phyloP scores from a whole-genome alignment of 129 eudicot species.

The Oenanthe sinensis region DNA sequence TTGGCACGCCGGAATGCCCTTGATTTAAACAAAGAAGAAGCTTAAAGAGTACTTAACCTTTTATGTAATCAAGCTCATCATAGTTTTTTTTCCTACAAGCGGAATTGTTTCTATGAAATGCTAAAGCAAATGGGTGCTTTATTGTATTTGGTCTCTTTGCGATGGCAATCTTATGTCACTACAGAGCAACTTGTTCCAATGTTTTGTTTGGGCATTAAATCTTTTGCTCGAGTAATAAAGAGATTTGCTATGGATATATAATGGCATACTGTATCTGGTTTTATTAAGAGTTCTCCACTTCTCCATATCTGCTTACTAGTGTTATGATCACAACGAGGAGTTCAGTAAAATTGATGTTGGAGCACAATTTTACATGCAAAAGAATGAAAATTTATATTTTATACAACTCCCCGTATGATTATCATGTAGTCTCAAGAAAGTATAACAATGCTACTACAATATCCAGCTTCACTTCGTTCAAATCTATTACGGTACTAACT shows the following conservation, averaged over 20 bases:
- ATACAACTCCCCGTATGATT: no score
- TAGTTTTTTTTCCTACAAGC: not conserved
- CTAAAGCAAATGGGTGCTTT: not conserved
- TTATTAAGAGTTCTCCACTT: not conserved
- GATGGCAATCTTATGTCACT: not conserved
- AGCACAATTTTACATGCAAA: no score
- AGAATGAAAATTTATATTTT: no score
- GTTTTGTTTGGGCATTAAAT: not conserved
- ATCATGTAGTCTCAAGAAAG: no score
- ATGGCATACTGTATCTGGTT: not conserved
- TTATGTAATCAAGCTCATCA: not conserved
- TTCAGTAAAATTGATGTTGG: no score
- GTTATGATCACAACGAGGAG: no score
- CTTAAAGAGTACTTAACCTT: slow-evolving; percentile 18
- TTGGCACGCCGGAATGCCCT: slow-evolving; percentile 44
- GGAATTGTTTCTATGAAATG: not conserved
- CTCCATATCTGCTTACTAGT: no score
- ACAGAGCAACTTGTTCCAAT: not conserved
- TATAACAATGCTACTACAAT: no score
- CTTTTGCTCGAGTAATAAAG: not conserved
- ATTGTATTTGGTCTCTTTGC: not conserved
- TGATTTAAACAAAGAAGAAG: slow-evolving; percentile 55
- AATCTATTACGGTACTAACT: no score
- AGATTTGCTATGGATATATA: not conserved
- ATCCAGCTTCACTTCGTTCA: no score